Conservation (phyloP, 2,329 filamentous ascomycete genomes). For the Epichloe scottii region DNA sequence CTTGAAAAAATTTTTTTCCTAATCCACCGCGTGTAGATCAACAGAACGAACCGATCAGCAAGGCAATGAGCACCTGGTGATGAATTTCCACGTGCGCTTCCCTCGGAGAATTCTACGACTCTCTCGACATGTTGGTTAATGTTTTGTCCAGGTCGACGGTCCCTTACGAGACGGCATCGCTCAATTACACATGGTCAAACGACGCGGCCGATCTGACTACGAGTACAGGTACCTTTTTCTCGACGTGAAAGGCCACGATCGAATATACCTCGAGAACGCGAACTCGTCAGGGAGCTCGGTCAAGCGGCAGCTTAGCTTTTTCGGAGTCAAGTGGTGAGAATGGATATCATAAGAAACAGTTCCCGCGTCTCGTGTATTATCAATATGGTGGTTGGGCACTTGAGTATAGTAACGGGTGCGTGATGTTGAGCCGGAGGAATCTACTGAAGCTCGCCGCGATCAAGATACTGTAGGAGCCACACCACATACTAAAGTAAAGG, state of each 20-base stretch:
- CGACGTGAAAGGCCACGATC: constrained; percentile 60
- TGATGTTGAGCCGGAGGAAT: not conserved
- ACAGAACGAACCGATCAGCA: constrained; percentile 55
- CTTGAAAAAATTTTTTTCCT: not conserved
- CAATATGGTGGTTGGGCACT: no score
- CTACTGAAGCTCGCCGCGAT: no score
- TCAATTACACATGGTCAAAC: constrained; percentile 64
- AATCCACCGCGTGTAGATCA: constrained; percentile 32
- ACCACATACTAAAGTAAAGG: no score
- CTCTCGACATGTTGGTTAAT: not conserved
- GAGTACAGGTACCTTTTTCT: constrained; percentile 71
- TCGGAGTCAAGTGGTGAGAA: constrained; percentile 46
- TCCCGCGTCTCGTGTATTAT: no score
- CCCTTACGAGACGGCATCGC: constrained; percentile 62
- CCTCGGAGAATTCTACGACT: not conserved
- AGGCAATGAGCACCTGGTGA: constrained; percentile 68
- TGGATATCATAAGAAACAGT: no score
- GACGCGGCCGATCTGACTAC: constrained; percentile 50
- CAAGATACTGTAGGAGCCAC: no score
- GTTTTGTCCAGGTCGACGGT: constrained; percentile 52
- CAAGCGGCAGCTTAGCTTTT: constrained; percentile 39
- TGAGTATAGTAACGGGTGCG: not conserved
- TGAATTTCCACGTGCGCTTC: constrained; percentile 66
- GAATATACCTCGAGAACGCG: constrained; percentile 53
- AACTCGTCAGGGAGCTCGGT: constrained; percentile 26